Conservation (phyloP, 2,329 filamentous ascomycete genomes). For the Penicillium olsonii region DNA sequence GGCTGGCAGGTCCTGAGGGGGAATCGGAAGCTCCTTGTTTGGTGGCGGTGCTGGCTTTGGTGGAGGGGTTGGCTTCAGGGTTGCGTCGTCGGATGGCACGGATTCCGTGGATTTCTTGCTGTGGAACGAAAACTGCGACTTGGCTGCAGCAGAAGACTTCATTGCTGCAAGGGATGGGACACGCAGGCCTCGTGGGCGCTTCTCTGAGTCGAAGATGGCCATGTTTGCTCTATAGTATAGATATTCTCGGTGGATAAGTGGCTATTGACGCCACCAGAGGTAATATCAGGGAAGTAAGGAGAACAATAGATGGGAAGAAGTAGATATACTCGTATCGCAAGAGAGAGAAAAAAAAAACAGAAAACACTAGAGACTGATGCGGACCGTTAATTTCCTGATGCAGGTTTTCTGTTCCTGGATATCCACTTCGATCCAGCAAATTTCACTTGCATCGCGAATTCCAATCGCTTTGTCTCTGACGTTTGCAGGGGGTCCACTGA, state of each 20-base stretch:
- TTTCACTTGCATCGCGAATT: neutral
- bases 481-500: neutral
- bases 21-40: neutral
- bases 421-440: neutral
- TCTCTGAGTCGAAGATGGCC: conserved; percentile 39
- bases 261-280: conserved; percentile 1
- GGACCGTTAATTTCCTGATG: neutral
- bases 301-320: neutral
- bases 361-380: conserved; percentile 1
- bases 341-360: conserved; percentile 5
- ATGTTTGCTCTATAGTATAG: conserved; percentile 16
- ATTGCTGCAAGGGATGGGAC: conserved; percentile 35
- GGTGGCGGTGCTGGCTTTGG: conserved; percentile 17
- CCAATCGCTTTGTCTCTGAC: neutral
- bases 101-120: conserved; percentile 24
- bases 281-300: neutral
- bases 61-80: conserved; percentile 16
- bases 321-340: neutral
- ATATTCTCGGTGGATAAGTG: neutral
- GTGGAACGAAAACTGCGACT: conserved; percentile 28
- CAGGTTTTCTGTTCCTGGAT: neutral
- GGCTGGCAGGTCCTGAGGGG: neutral
- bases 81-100: conserved; percentile 12
- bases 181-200: conserved; percentile 35
- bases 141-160: conserved; percentile 23